Evolutionary conservation across 805 yeast species (phyloP), one percentile per base, ranked within the genome.

Genomic region (Cyberlindnera japonica): DNA sequence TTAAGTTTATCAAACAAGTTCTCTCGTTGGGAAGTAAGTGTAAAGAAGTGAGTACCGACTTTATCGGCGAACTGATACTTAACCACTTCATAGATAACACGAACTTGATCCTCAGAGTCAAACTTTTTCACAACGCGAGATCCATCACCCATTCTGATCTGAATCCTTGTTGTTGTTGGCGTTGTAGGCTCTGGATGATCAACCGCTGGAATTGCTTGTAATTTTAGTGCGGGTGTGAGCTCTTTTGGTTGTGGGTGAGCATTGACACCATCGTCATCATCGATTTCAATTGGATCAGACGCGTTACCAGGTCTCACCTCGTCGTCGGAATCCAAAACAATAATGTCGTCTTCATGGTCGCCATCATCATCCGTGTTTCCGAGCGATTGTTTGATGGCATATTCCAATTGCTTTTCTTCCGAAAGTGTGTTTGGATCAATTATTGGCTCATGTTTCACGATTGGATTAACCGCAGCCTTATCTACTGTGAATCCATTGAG

Each of bases 141-240:
- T n/a, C 98, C 97, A 53, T 82, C 87, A 14, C 90, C 93, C 21
- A 86, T 74, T 44, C 96, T 71, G n/a, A 93, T 74, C 62, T 93
- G 98, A 19, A 93, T 75, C 53, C 96, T 70, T 0, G 79, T 69
- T 3, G 48, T 26, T 4, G 37, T 18, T 7, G 39, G 29, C 3
- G 67, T 57, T 2, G 74, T 60, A 1, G 96, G 95, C 54, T 89
- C 96, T 0, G 67, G 65, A 42, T 79, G 77, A 31, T 70, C 72
- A 2, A 55, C 50, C 0, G 90, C 70, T 22, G 57, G 35, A 8
- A 87, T 81, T 0, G 64, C 40, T 9, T 69, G 72, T 42, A 83
- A 71, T 6, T 65, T 63, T 45, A 77, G 79, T 18, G 49, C 62
- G 10, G 65, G 68, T 1, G 71, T 54, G 7, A 57, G 54, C 28